Evolutionary conservation across 257 asterid genomes (phyloP).

Genomic region (Cruciata laevipes): DNA sequence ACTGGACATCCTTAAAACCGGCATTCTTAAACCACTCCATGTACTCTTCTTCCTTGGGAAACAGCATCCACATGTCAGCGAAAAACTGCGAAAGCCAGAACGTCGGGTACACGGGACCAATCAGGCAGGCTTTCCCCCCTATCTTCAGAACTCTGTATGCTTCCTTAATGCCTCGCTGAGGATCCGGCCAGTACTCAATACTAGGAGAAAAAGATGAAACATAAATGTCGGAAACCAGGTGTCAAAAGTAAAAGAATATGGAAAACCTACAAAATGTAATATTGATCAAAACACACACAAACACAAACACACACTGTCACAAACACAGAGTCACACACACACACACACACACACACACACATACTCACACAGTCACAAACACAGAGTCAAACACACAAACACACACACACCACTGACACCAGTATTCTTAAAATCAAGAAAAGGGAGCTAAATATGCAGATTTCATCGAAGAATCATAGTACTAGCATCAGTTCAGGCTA

Average conservation of each 20-base stretch:
- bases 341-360: neutral
- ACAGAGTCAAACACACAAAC: neutral
- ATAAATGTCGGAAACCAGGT: neutral
- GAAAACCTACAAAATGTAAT: neutral
- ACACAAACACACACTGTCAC: too few relatives aligned
- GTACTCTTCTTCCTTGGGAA: constrained; percentile 38
- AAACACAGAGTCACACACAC: too few relatives aligned
- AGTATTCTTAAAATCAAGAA: neutral
- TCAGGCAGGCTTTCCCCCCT: constrained; percentile 34
- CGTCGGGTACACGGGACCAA: constrained; percentile 43
- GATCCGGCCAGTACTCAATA: constrained; percentile 48
- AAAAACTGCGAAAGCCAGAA: constrained; percentile 39
- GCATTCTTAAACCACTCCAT: constrained; percentile 43
- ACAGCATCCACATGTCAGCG: constrained; percentile 40
- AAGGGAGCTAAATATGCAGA: neutral
- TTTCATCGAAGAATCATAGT: neutral
- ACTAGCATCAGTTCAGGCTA: neutral
- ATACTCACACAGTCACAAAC: too few relatives aligned
- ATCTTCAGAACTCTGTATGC: constrained; percentile 33
- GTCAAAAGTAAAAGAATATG: neutral
- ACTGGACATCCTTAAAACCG: constrained; percentile 33
- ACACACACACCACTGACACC: too few relatives aligned
- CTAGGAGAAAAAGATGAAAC: constrained; percentile 18
- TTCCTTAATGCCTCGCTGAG: constrained; percentile 41
- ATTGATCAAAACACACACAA: neutral